Conservation (phyloP, 176 grass and related monocot species). For the Carex kokanica region DNA sequence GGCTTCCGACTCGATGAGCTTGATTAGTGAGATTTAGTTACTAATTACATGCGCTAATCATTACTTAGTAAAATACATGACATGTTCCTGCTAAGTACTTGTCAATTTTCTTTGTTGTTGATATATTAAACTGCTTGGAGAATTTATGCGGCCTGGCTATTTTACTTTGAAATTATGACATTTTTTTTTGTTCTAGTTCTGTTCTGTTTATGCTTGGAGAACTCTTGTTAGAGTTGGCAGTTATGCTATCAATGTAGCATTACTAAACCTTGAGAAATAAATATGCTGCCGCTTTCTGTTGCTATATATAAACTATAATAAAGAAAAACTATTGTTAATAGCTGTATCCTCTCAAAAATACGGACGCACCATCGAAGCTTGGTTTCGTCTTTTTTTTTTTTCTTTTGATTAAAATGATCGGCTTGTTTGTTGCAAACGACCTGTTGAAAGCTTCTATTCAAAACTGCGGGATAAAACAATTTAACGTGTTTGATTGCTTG, state of each 20-base stretch:
- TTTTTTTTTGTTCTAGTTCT: background rate
- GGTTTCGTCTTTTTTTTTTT: background rate
- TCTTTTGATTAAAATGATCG: background rate
- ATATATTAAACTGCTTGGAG: background rate
- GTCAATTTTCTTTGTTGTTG: background rate
- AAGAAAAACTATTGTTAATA: background rate
- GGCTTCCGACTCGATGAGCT: background rate
- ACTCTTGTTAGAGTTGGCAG: background rate
- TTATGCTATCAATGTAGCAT: background rate
- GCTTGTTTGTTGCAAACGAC: background rate
- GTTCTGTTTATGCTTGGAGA: no score
- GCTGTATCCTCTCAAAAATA: background rate
- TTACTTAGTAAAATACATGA: background rate
- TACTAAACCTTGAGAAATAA: background rate
- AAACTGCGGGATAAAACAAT: background rate
- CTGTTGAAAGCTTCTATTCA: background rate
- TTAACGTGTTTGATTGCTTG: background rate
- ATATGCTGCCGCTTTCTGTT: background rate
- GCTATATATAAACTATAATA: background rate
- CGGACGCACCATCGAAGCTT: background rate
- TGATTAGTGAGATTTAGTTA: conserved; percentile 15
- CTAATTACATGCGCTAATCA: background rate
- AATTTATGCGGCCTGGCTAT: background rate
- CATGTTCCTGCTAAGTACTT: background rate
- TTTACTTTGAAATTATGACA: background rate